Evolutionary conservation across 2,329 filamentous ascomycete genomes (phyloP).

Genomic region (Aspergillus phoenicis): DNA sequence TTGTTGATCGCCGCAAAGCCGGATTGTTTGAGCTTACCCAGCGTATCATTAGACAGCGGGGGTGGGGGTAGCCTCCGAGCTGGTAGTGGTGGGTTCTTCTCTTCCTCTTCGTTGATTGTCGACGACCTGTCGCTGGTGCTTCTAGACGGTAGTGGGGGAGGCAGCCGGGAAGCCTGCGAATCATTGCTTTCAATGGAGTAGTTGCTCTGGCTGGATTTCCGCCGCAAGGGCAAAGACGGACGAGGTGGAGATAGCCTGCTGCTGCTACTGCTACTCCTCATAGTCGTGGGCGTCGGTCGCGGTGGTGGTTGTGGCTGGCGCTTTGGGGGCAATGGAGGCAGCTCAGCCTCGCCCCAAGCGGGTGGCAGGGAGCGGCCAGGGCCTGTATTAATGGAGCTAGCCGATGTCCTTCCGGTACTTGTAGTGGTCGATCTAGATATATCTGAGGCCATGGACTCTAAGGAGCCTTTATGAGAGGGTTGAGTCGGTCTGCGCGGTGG

Average conservation of each 20-base stretch:
- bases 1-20: constrained; percentile 54
- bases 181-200: constrained; percentile 13
- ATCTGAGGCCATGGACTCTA: constrained; percentile 57
- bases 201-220: constrained; percentile 20
- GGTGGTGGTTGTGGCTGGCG: constrained; percentile 31
- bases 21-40: constrained; percentile 44
- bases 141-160: constrained; percentile 30
- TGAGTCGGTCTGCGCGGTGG: constrained; percentile 49
- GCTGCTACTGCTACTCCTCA: constrained; percentile 7
- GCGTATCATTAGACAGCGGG: constrained; percentile 34
- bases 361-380: constrained; percentile 52
- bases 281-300: constrained; percentile 26
- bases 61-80: constrained; percentile 39
- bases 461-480: constrained; percentile 44
- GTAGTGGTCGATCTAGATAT: constrained; percentile 52
- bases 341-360: constrained; percentile 56
- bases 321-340: constrained; percentile 59
- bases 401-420: constrained; percentile 43
- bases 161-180: constrained; percentile 19
- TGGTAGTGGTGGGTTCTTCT: constrained; percentile 25
- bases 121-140: constrained; percentile 21
- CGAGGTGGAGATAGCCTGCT: constrained; percentile 23
- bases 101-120: constrained; percentile 17
- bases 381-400: constrained; percentile 32
- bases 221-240: constrained; percentile 26